Evolutionary conservation across 1,139 yeast species (phyloP).

Genomic region (Yamadazyma diospyri): DNA sequence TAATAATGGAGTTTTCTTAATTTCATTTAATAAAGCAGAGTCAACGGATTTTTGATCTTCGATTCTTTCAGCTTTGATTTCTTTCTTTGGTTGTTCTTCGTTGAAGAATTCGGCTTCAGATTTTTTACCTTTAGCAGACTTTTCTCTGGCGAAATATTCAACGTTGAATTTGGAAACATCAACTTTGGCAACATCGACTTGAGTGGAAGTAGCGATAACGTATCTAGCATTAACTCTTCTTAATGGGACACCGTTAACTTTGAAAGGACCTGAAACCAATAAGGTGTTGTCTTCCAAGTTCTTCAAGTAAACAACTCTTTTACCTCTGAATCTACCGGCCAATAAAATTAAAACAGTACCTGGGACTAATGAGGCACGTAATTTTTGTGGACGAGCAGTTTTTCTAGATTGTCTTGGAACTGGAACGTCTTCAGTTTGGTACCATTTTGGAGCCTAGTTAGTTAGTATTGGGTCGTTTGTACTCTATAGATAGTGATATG

Average conservation of each 20-base stretch:
- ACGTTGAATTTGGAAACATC: conserved; percentile 91
- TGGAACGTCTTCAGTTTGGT: conserved; percentile 92
- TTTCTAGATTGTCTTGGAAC: conserved; percentile 86
- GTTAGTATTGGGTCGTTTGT: conserved; percentile 30
- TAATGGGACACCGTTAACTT: conserved; percentile 99
- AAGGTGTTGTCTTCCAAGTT: conserved; percentile 98
- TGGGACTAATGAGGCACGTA: conserved; percentile 96
- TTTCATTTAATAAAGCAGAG: conserved; percentile 87
- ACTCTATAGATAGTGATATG: no score
- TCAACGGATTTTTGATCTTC: conserved; percentile 98
- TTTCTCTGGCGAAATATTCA: conserved; percentile 97
- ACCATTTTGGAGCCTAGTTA: conserved; percentile 83
- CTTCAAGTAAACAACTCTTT: conserved; percentile 99
- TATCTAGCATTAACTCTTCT: conserved; percentile 99
- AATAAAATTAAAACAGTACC: conserved; percentile 97
- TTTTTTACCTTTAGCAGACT: conserved; percentile 68
- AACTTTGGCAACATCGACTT: conserved; percentile 74
- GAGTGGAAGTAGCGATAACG: conserved; percentile 98
- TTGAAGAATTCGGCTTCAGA: conserved; percentile 95
- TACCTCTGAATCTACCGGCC: conserved; percentile 99
- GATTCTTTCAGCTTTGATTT: conserved; percentile 90
- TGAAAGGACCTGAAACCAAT: conserved; percentile 99
- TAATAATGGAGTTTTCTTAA: conserved; percentile 97
- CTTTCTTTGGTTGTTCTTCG: conserved; percentile 84
- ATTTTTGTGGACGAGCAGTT: conserved; percentile 90